These are phyloP conservation scores for Xanthoconium separans DNA, from an alignment of 1,284 basidiomycete genomes.

Conservation along the genomic window DNA sequence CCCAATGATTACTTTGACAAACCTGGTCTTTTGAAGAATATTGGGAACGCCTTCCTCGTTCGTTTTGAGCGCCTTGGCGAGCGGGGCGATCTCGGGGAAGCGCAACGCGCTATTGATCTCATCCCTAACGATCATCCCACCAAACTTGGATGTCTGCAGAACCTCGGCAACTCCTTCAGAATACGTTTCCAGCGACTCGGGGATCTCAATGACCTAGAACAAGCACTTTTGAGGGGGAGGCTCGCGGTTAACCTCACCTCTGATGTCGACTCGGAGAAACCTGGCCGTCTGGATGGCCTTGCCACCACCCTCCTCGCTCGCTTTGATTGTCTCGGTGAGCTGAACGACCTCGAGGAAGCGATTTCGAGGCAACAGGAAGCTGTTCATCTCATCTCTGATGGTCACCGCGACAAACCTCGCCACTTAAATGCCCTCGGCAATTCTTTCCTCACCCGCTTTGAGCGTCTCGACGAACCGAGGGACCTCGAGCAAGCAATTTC, in stretches of 20 bases:
- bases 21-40: not conserved
- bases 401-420: not conserved
- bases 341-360: conserved; percentile 6
- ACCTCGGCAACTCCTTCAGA: not conserved
- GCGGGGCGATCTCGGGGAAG: not conserved
- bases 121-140: not conserved
- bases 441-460: not conserved
- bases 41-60: not conserved
- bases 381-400: not conserved
- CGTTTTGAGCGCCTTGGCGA: not conserved
- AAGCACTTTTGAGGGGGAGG: conserved; percentile 4
- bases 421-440: not conserved
- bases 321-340: not conserved
- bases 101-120: not conserved
- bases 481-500: conserved; percentile 5
- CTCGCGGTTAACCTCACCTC: not conserved
- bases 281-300: not conserved
- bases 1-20: not conserved
- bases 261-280: not conserved
- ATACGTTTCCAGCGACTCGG: not conserved
- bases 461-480: not conserved
- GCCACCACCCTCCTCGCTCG: not conserved
- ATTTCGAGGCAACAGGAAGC: not conserved
- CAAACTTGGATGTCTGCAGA: not conserved
- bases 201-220: not conserved